Percentiles rank a stretch among this genome's conserved stretches.
Conservation (phyloP, 2,329 filamentous ascomycete species). For the Berkeleyomyces basicola region DNA sequence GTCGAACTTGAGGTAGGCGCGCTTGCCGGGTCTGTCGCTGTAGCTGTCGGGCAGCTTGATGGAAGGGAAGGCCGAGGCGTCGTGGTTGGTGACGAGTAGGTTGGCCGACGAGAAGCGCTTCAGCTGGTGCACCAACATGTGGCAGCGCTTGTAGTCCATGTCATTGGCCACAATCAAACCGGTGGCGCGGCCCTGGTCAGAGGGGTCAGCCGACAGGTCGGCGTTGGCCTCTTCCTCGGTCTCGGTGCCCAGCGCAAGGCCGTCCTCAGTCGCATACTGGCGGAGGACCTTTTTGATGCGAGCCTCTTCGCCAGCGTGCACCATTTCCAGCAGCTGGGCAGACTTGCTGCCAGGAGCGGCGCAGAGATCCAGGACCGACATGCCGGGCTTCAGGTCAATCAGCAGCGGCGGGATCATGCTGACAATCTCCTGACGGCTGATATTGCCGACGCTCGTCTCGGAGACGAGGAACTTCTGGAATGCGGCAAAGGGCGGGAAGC, state of each 20-base stretch:
- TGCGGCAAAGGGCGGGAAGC: conserved; percentile 81
- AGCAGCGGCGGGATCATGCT: conserved; percentile 97
- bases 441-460: conserved; percentile 93
- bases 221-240: conserved; percentile 30
- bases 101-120: conserved; percentile 95
- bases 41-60: conserved; percentile 57
- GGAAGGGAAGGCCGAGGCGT: conserved; percentile 87
- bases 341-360: conserved; percentile 96
- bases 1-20: conserved; percentile 85
- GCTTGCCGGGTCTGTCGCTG: conserved; percentile 36
- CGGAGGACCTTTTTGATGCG: conserved; percentile 57
- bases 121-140: conserved; percentile 95
- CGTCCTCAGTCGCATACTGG: conserved; percentile 44
- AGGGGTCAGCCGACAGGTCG: conserved; percentile 40
- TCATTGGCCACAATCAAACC: conserved; percentile 92
- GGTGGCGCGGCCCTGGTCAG: conserved; percentile 73
- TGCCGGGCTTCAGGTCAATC: conserved; percentile 78
- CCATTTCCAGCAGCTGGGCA: conserved; percentile 83
- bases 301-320: conserved; percentile 83
- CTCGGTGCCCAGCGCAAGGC: conserved; percentile 33
- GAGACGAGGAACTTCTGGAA: conserved; percentile 98
- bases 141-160: conserved; percentile 86
- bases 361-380: conserved; percentile 89
- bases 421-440: conserved; percentile 91
- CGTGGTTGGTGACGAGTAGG: conserved; percentile 92